Percentiles rank a stretch among this genome's conserved stretches.
Conservation (phyloP, 805 yeast genomes). For the Wickerhamiella spandovensis region DNA sequence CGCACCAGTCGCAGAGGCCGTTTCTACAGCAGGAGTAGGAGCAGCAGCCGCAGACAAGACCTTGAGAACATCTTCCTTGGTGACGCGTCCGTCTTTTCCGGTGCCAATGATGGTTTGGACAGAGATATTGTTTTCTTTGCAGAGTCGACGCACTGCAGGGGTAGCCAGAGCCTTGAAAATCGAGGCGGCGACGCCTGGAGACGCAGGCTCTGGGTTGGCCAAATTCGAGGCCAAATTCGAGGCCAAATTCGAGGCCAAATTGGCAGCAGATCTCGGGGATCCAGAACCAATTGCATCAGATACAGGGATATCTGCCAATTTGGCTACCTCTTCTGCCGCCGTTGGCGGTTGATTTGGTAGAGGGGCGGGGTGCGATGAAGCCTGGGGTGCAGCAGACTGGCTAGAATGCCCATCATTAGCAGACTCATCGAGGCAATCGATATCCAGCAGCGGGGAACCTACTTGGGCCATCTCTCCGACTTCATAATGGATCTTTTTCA, state of each 20-base stretch:
- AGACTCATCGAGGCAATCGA: conserved; percentile 19
- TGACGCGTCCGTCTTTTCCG: conserved; percentile 24
- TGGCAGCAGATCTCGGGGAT: no score
- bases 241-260: no score
- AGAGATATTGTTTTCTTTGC: conserved; percentile 19
- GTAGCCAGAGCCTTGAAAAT: conserved; percentile 19
- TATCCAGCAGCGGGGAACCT: conserved; percentile 24
- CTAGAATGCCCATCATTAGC: no score
- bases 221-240: no score
- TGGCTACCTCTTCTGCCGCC: background rate
- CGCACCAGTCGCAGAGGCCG: no score
- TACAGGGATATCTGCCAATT: background rate
- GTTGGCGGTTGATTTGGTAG: background rate
- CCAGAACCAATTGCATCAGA: no score
- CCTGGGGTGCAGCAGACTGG: no score
- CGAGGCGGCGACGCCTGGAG: background rate
- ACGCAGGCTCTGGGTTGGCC: no score
- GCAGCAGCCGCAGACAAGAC: background rate
- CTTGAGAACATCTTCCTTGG: conserved; percentile 23
- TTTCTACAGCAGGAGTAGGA: no score
- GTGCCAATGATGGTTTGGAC: conserved; percentile 19
- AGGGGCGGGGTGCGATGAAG: no score
- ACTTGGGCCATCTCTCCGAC: conserved; percentile 26
- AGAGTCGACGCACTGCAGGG: conserved; percentile 24
- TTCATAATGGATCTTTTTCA: conserved; percentile 23